phyloP scores from a whole-genome alignment of 495 filamentous ascomycete genomes.

The Achaetomiella virescens region DNA sequence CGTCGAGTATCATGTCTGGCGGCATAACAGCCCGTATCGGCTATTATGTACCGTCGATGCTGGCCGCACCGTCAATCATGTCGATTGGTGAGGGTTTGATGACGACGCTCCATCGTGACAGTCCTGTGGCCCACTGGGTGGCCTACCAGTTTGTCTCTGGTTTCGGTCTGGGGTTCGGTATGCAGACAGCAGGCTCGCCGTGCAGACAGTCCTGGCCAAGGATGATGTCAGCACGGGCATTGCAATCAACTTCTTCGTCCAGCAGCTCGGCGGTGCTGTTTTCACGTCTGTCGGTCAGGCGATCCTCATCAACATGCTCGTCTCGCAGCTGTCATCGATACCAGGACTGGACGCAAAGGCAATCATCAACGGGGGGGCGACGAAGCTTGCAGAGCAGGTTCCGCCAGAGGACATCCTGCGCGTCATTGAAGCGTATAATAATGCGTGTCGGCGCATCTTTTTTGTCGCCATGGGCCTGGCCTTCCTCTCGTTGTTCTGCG shows the following conservation, averaged over 20 bases:
- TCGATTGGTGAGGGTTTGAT: constrained; percentile 62
- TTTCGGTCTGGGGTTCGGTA: constrained; percentile 63
- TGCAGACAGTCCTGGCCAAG: constrained; percentile 53
- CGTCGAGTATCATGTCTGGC: constrained; percentile 46
- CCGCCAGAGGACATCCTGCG: constrained; percentile 32
- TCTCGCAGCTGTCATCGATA: constrained; percentile 39
- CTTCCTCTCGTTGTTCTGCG: constrained; percentile 44
- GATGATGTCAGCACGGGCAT: constrained; percentile 57
- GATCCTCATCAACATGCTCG: constrained; percentile 55
- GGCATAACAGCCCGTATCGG: constrained; percentile 49
- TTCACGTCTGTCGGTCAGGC: constrained; percentile 61
- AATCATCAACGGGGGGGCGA: constrained; percentile 54
- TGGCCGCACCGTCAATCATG: constrained; percentile 52
- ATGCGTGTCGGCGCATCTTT: constrained; percentile 49
- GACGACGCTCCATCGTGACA: constrained; percentile 53
- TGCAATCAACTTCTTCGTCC: constrained; percentile 59
- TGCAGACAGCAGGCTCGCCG: constrained; percentile 63
- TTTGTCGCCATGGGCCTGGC: constrained; percentile 48
- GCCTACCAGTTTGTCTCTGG: constrained; percentile 68
- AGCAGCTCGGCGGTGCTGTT: constrained; percentile 60
- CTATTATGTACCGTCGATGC: constrained; percentile 65
- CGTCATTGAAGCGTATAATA: constrained; percentile 53
- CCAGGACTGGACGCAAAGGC: constrained; percentile 40
- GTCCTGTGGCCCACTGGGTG: constrained; percentile 56
- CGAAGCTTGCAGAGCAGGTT: constrained; percentile 43